These are phyloP conservation scores for Coprinopsis strossmayeri DNA, from an alignment of 768 basidiomycete genomes.

Conservation along the genomic window DNA sequence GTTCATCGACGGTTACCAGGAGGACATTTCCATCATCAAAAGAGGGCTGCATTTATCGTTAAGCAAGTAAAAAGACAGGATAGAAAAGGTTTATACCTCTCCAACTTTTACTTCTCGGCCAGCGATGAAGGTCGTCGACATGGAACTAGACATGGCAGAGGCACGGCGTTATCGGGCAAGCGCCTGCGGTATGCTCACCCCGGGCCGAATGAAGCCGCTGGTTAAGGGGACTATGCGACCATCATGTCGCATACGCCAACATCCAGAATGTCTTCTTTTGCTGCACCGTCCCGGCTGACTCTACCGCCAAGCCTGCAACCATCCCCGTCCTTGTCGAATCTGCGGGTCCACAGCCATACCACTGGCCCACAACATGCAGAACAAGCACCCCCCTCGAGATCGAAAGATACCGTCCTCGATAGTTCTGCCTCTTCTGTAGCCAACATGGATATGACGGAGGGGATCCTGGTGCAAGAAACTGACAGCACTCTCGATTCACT, in stretches of 20 bases:
- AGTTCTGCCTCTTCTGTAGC: conserved; percentile 69
- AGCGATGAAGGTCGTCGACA: conserved; percentile 9
- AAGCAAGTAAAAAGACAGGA: no score
- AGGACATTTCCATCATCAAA: conserved; percentile 59
- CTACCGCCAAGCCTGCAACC: conserved; percentile 46
- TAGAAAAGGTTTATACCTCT: no score
- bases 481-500: conserved; percentile 55
- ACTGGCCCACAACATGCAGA: conserved; percentile 25
- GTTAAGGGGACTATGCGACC: no score
- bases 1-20: conserved; percentile 35
- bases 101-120: conserved; percentile 12
- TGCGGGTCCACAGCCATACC: conserved; percentile 50
- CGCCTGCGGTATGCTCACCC: no score
- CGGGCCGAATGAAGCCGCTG: no score
- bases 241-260: neutral
- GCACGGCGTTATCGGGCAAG: neutral
- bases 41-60: conserved; percentile 33
- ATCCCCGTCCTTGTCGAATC: conserved; percentile 48
- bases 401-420: conserved; percentile 34
- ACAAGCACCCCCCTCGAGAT: conserved; percentile 15
- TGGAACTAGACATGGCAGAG: neutral
- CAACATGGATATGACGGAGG: conserved; percentile 60
- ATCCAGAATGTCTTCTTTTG: conserved; percentile 9
- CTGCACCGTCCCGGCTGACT: conserved; percentile 47
- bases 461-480: conserved; percentile 65